Percentiles rank a stretch among this genome's conserved stretches.
These are phyloP conservation scores for Lodderomyces jiufengensis DNA, from an alignment of 1,139 yeast genomes.

Conservation along the genomic window DNA sequence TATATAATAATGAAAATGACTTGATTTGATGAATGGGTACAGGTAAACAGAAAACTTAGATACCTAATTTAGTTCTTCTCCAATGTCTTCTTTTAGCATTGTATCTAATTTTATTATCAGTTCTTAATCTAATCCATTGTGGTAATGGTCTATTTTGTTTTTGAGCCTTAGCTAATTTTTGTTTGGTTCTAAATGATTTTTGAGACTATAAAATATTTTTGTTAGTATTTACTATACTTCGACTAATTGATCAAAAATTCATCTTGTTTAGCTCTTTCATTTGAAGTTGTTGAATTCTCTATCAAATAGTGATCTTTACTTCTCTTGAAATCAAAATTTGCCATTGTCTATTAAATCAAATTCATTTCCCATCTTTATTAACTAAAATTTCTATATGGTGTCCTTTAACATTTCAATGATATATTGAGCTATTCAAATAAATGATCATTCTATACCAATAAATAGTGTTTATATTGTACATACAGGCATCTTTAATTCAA, in stretches of 20 bases:
- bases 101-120: conserved; percentile 97
- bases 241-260: no score
- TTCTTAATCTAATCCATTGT: conserved; percentile 99
- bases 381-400: no score
- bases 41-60: conserved; percentile 49
- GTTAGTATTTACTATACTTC: conserved; percentile 18
- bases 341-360: no score
- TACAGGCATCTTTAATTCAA: conserved; percentile 31
- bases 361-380: no score
- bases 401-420: no score
- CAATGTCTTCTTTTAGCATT: conserved; percentile 99
- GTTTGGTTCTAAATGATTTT: conserved; percentile 97
- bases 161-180: conserved; percentile 98
- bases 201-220: conserved; percentile 58
- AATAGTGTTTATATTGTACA: conserved; percentile 17
- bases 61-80: conserved; percentile 99
- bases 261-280: no score
- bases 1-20: no score
- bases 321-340: no score
- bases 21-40: no score
- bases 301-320: no score
- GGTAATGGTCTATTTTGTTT: conserved; percentile 99
- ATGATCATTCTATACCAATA: conserved; percentile 4
- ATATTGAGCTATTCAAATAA: no score
- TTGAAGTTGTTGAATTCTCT: no score